Evolutionary conservation across 2,329 filamentous ascomycete species (phyloP), one percentile per base, ranked within the genome.

Genomic region (Penicillium italicum): DNA sequence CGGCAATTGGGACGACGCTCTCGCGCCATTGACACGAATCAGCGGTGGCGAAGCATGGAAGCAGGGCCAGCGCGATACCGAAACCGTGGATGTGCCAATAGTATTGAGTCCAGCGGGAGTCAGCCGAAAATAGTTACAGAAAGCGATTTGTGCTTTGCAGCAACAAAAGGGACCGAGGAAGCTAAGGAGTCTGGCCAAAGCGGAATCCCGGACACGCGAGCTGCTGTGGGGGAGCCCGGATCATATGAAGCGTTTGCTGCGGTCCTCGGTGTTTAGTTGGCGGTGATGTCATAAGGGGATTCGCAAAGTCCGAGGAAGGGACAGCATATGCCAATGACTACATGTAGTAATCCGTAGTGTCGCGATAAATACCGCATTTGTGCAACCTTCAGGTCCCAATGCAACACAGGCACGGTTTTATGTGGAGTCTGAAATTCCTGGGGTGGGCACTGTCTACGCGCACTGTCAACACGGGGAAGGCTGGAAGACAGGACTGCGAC

Each of bases 1-100:
- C 57, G 90, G 88, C 28, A 87, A 80, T 55, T 96, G 90, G 90
- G 88, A 94, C 56, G 87, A 91, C 30, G 90, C 90, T 0, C 81
- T 96, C n/a, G 83, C 85, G 37, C 88, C 89, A 1, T 76, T 95
- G 54, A 84, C 82, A 14, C 58, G 57, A 26, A 71, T 72, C 37
- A 65, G 66, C 24, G 65, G 65, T 14, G 66, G 61, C 48, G 73
- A 76, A 5, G 72, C 74, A 55, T 74, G 69, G 56, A 73, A 71
- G 43, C 65, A 71, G 47, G 72, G 73, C 26, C 72, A 74, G 40
- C 47, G 26, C 14, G 63, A 72, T 30, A 74, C 69, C 45, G 72
- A 37, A 40, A 45, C 22, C 5, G 34, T 73, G 65, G 68, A 74
- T 40, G 71, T 76, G 18, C 73, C 72, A 1, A 64, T 75, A 44